Evolutionary conservation across 2,329 filamentous ascomycete species (phyloP).

Genomic region (Amauroascus niger): DNA sequence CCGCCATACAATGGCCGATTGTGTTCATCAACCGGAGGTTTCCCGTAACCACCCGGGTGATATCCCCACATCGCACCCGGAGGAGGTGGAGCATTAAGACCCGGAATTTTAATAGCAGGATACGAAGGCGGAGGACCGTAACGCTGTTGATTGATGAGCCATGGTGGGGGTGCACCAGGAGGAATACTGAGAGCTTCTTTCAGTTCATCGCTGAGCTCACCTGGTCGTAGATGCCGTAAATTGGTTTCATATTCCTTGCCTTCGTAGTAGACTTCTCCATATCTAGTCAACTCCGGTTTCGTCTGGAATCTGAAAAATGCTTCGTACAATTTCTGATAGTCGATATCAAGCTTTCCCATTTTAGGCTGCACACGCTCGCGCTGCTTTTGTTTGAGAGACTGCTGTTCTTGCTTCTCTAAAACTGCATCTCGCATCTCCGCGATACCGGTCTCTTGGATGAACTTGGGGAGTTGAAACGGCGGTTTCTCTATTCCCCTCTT

Average conservation of each 20-base stretch:
- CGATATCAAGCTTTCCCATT: constrained; percentile 94
- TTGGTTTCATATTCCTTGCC: constrained; percentile 98
- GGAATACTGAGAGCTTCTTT: constrained; percentile 92
- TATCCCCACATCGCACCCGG: constrained; percentile 89
- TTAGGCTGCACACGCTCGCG: constrained; percentile 88
- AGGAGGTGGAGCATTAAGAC: constrained; percentile 85
- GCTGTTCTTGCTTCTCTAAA: constrained; percentile 87
- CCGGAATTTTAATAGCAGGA: constrained; percentile 86
- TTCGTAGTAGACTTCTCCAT: constrained; percentile 98
- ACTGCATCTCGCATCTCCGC: constrained; percentile 96
- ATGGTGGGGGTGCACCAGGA: constrained; percentile 83
- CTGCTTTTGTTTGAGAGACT: constrained; percentile 88
- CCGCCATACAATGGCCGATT: constrained; percentile 86
- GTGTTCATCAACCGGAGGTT: constrained; percentile 87
- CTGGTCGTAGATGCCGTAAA: constrained; percentile 76
- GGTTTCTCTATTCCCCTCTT: constrained; percentile 96
- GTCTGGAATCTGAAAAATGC: constrained; percentile 98
- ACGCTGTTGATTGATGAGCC: constrained; percentile 94
- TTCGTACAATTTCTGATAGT: constrained; percentile 96
- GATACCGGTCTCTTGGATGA: constrained; percentile 95
- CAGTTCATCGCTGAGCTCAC: constrained; percentile 78
- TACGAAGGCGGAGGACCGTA: constrained; percentile 91
- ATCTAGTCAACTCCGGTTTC: constrained; percentile 85
- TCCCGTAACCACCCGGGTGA: constrained; percentile 89
- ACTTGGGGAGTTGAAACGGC: constrained; percentile 83